Evolutionary conservation across 75 land plant genomes (phyloP).

Genomic region (Selaginella moellendorffii): DNA sequence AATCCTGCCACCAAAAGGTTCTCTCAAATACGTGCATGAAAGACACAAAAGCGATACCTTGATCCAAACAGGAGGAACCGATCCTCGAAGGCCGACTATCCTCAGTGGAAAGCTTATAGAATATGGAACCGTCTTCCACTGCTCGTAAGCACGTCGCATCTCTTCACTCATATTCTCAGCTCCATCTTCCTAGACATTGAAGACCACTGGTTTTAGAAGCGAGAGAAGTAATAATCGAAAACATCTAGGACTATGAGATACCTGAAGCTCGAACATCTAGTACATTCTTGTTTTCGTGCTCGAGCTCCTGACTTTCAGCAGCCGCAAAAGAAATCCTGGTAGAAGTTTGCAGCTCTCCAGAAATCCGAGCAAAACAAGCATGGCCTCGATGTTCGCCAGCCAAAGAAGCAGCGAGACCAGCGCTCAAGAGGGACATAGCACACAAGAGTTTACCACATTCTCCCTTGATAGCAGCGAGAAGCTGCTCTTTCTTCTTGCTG

Average conservation of each 20-base stretch:
- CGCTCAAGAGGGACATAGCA: neutral
- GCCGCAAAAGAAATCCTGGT: neutral
- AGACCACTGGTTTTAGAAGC: too few relatives aligned
- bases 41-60: constrained; percentile 34
- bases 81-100: constrained; percentile 58
- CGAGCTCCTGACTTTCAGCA: neutral
- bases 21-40: neutral
- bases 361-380: too few relatives aligned
- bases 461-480: neutral
- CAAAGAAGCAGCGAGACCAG: neutral
- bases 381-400: neutral
- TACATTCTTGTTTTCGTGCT: neutral
- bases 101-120: constrained; percentile 67
- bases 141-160: constrained; percentile 32
- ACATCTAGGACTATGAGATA: too few relatives aligned
- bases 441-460: neutral
- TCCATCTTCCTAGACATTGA: neutral
- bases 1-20: constrained; percentile 35
- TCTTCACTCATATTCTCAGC: constrained; percentile 21
- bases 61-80: constrained; percentile 74
- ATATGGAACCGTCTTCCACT: constrained; percentile 57
- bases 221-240: too few relatives aligned
- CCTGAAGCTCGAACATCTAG: neutral
- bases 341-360: too few relatives aligned
- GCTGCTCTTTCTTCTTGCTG: neutral